Evolutionary conservation across 2,329 filamentous ascomycete species (phyloP), one percentile per base, ranked within the genome.

Genomic region (Didymosphaeria variabile): DNA sequence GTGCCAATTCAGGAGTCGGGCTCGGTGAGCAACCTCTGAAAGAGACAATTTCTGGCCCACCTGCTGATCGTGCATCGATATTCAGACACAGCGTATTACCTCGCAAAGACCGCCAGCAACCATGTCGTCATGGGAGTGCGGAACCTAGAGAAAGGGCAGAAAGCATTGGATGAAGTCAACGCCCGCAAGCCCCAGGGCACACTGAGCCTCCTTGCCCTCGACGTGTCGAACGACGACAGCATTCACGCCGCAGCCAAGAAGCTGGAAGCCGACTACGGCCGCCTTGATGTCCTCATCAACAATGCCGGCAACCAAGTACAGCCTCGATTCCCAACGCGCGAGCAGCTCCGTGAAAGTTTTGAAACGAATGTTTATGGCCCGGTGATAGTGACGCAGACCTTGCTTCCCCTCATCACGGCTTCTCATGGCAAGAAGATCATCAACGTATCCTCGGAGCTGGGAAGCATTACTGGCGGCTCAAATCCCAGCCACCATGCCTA

Each of bases 251-350:
- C 77, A 10, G 70, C 73, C 40, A 72, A 76, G 58, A 70, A 70
- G 31, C 63, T 79, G 19, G 69, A 65, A 59, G 42, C 69, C 10
- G 68, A 72, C 5, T 75, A 67, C 32, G 68, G 66, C 40, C 67
- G 61, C n/a, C 85, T 97, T 70, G 91, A 96, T 79, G 91, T 96
- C 59, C 81, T 97, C 42, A 81, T 97, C 81, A 96, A 97, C 84
- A 96, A 96, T 77, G 93, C 93, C 32, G 93, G 92, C 19, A 79
- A 86, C 5, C 78, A 80, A 23, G 45, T 42, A 5, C 61, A 70
- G 36, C 40, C 45, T 7, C 55, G 60, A 3, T 49, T 60, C 17
- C n/a, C 57, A 19, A 54, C 56, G 12, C 73, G 73, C 15, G 62
- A 64, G 0, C 44, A 40, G 9, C 52, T 77, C 2, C 68, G 69